Evolutionary conservation across 1,284 basidiomycete genomes (phyloP), one percentile per base, ranked within the genome.

Genomic region (Bondarzewia mesenterica): DNA sequence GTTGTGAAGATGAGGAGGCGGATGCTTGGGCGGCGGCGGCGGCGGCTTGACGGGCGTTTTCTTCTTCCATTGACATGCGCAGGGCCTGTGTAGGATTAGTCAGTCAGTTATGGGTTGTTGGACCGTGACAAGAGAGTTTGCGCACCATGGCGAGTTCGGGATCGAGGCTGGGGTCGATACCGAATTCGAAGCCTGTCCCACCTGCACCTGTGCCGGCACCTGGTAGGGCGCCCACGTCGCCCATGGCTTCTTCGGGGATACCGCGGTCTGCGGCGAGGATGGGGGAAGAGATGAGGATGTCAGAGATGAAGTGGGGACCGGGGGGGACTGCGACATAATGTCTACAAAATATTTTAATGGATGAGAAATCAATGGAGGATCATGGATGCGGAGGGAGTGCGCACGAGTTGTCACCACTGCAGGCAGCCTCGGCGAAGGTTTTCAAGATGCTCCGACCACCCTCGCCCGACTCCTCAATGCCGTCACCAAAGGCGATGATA

Each of bases 61-160:
- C 95, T 68, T 99, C 95, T 68, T 97, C 91, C 76, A 99, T 83
- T 0, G 94, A 98, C 85, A 99, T 92, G 36, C 95, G 89, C 39
- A 99, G 76, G 10, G 93, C 95, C 93, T 96, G 47, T 16, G 58
- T 7, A 26, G 35, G 20, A 8, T n/a, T 3, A n/a, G n/a, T 32
- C 29, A 26, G 2, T 12, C 12, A n/a, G 29, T 10, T 12, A 32
- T n/a, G 29, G n/a, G n/a, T n/a, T n/a, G n/a, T n/a, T n/a, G n/a
- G n/a, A n/a, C 29, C 29, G 10, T 10, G 29, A 32, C 29, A n/a
- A n/a, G 29, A 37, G 29, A 0, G 26, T 20, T 22, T 26, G 65
- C 69, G 51, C 52, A 93, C 93, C 93, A 98, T 94, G 2, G 96
- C 96, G 48, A 99, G 74, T 63, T 99, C 95, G 1, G 96, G 96